Evolutionary conservation across 441 rosid species (phyloP).

Genomic region (Hypseocharis bilobata): DNA sequence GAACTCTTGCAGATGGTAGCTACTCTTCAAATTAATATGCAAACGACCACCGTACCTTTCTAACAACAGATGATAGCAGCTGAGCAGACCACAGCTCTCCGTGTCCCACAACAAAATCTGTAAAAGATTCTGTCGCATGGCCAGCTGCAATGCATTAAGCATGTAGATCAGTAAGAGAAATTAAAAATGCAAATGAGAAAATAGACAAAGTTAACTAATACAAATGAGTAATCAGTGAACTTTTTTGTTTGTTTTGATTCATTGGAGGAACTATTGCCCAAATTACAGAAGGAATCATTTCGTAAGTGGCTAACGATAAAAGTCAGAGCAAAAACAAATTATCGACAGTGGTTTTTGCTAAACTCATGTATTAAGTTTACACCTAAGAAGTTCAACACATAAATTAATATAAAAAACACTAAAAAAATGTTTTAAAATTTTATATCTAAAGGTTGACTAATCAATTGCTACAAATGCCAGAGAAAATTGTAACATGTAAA

Average conservation of each 20-base stretch:
- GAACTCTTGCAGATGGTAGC: background rate
- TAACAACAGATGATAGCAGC: constrained; percentile 67
- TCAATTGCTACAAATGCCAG: background rate
- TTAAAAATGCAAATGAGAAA: constrained; percentile 8
- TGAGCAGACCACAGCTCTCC: constrained; percentile 99
- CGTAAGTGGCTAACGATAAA: too few species aligned
- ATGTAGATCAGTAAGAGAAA: too few species aligned
- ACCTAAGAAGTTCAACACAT: background rate
- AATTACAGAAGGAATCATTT: too few species aligned
- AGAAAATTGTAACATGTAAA: background rate
- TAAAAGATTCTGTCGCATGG: constrained; percentile 86
- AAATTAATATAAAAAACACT: background rate
- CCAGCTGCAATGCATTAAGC: constrained; percentile 54
- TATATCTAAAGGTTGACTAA: background rate
- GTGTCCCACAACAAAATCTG: constrained; percentile 88
- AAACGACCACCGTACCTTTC: constrained; percentile 45
- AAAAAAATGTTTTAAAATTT: background rate
- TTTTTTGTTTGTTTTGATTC: too few species aligned
- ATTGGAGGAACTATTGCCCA: too few species aligned
- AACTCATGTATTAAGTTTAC: background rate
- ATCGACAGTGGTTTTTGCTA: too few species aligned
- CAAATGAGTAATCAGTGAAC: constrained; percentile 7
- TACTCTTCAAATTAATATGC: background rate
- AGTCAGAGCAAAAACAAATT: too few species aligned
- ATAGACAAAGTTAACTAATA: background rate